Percentiles rank a stretch among this genome's conserved stretches.
Evolutionary conservation across 352 stramenopile genomes (phyloP).

Genomic region (Phytophthora fragariae): DNA sequence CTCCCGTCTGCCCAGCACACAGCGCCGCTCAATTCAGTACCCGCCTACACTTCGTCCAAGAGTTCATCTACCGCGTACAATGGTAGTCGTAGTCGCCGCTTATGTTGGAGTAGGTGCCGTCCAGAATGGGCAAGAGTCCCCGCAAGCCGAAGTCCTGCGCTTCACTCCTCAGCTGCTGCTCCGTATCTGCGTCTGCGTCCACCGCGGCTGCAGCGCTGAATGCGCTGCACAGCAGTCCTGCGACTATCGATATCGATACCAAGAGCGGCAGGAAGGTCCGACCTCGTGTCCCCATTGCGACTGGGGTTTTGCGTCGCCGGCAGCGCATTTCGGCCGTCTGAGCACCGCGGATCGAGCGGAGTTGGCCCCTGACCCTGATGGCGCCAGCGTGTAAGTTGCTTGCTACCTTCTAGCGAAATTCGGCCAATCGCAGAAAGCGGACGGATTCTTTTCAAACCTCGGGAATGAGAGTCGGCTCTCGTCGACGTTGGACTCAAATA

Average conservation of each 20-base stretch:
- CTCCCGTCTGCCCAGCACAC: conserved; percentile 28
- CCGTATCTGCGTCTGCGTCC: conserved; percentile 4
- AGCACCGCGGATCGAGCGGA: background rate
- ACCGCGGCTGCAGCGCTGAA: conserved; percentile 9
- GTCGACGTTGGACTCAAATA: conserved; percentile 14
- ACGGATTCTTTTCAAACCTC: background rate
- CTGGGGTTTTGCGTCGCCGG: background rate
- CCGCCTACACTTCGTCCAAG: background rate
- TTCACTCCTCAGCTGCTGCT: conserved; percentile 6
- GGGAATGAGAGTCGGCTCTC: background rate
- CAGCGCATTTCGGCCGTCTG: conserved; percentile 12
- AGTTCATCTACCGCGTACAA: conserved; percentile 16
- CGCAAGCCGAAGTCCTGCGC: conserved; percentile 11
- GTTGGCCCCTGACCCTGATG: background rate
- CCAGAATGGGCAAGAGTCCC: conserved; percentile 33
- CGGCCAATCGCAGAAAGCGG: conserved; percentile 21
- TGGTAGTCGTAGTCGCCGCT: conserved; percentile 24
- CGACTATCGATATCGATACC: conserved; percentile 12
- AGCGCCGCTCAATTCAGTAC: conserved; percentile 8
- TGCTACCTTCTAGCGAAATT: conserved; percentile 17
- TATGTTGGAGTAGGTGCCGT: conserved; percentile 24
- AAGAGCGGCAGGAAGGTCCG: conserved; percentile 18
- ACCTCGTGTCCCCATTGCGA: conserved; percentile 7
- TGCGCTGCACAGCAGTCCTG: conserved; percentile 17
- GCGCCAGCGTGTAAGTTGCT: background rate